Conservation (phyloP, 2,329 filamentous ascomycete genomes). For the Alternaria angustiovoidea region DNA sequence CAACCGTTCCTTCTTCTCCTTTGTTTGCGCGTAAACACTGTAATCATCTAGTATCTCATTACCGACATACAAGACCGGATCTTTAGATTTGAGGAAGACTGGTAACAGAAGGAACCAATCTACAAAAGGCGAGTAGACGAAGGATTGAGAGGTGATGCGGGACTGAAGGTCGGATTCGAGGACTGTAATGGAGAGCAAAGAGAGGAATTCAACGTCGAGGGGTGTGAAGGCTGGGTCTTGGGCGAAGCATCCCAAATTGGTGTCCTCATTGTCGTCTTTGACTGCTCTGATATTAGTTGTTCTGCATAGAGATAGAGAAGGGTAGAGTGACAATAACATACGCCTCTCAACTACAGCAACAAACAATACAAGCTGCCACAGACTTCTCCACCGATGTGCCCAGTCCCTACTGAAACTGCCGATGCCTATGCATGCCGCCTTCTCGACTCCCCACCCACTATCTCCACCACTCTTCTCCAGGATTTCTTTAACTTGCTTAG, state of each 20-base stretch:
- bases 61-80: slow-evolving; percentile 47
- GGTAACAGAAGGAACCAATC: slow-evolving; percentile 48
- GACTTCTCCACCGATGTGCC: slow-evolving; percentile 41
- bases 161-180: slow-evolving; percentile 23
- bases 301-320: no score
- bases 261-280: not conserved
- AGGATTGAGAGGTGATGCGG: slow-evolving; percentile 30
- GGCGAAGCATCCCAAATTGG: slow-evolving; percentile 32
- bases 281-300: not conserved
- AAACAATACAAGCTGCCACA: slow-evolving; percentile 52
- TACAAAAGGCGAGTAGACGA: slow-evolving; percentile 50
- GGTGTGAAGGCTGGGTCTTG: slow-evolving; percentile 49
- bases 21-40: slow-evolving; percentile 30
- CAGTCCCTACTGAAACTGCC: slow-evolving; percentile 49
- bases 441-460: slow-evolving; percentile 20
- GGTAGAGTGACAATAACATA: slow-evolving; percentile 1
- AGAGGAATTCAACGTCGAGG: slow-evolving; percentile 42
- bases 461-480: slow-evolving; percentile 14
- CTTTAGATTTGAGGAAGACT: slow-evolving; percentile 35
- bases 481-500: slow-evolving; percentile 24
- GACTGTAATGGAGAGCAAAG: slow-evolving; percentile 29
- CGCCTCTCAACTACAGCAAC: slow-evolving; percentile 29
- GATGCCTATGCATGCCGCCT: slow-evolving; percentile 48
- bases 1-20: slow-evolving; percentile 35
- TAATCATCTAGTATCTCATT: slow-evolving; percentile 49